Base-by-base conservation (phyloP, 345 rosid genomes). In the Populus davidiana region DNA sequence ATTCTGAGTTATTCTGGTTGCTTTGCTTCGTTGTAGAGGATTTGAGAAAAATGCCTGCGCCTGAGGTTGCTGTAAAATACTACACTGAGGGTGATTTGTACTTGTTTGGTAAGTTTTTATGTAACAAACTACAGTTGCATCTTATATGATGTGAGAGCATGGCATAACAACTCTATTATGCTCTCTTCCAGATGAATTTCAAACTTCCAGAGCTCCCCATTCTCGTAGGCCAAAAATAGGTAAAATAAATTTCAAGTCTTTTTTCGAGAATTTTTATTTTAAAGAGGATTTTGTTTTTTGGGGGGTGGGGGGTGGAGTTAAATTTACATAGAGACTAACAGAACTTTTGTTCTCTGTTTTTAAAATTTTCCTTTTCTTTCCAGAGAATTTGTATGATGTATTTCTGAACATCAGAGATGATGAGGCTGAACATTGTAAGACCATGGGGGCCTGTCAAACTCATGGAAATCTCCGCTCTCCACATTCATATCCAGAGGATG, bases 361-460 rank as follows among this genome's bases (percentile, higher is more conserved):
- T 13, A 63, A n/a, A 43, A 17, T 21, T 49, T 21, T 12, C 72
- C 72, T 25, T 49, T 70, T 4, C 8, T 69, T 83, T 52, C 8
- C 92, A 93, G 99, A 91, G 78, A 96, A 92, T 86, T 80, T 96
- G 81, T 93, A 92, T 2, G 99, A 93, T 39, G 96, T 91, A 85
- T 96, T 96, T 85, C 29, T 91, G 77, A 96, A 93, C 86, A 83
- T 96, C 50, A 87, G 99, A 87, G 99, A 96, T 6, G 97, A 96
- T 18, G 98, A 96, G 88, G 99, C 94, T 31, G 99, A 96, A 79
- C 99, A 96, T 74, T 93, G 98, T 69, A 92, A 96, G 88, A 96
- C 99, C 1, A 93, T 93, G 99, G 91, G 83, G 84, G 96, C 94
- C 59, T 96, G 98, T 78, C 99, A 96, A 74, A 96, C 84, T 20